phyloP scores from a whole-genome alignment of 352 stramenopile species.

The Sclerospora graminicola region DNA sequence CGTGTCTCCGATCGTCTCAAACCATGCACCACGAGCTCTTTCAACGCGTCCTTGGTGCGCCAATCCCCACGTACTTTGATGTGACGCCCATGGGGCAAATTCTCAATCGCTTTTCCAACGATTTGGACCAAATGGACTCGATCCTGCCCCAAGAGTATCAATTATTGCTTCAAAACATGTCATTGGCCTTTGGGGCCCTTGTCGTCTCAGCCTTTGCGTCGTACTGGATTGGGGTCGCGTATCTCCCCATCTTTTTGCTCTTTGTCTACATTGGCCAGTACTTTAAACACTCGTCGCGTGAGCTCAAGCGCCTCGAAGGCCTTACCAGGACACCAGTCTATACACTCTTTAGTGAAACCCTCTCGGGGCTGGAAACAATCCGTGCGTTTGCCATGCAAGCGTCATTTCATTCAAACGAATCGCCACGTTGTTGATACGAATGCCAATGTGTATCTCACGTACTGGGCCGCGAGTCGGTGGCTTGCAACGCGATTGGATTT shows the following conservation, averaged over 20 bases:
- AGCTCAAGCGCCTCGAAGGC: conserved; percentile 91
- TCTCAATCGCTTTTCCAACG: conserved; percentile 48
- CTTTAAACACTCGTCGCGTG: conserved; percentile 67
- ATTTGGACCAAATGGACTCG: conserved; percentile 43
- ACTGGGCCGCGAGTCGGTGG: conserved; percentile 72
- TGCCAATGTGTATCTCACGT: conserved; percentile 27
- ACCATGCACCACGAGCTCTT: conserved; percentile 43
- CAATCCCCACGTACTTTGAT: conserved; percentile 47
- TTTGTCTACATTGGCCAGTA: conserved; percentile 63
- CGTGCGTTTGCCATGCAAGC: conserved; percentile 47
- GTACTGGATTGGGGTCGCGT: conserved; percentile 31
- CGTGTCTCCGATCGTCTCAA: conserved; percentile 24
- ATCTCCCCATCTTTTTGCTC: conserved; percentile 48
- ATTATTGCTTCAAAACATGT: conserved; percentile 23
- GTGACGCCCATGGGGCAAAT: conserved; percentile 46
- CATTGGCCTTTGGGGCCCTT: conserved; percentile 20
- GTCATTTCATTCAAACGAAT: conserved; percentile 21
- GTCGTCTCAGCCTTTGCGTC: conserved; percentile 30
- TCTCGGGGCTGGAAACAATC: conserved; percentile 88
- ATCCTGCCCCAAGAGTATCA: conserved; percentile 31
- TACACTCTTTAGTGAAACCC: conserved; percentile 85
- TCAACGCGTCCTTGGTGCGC: conserved; percentile 30
- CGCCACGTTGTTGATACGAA: conserved; percentile 28
- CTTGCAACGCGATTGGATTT: conserved; percentile 86
- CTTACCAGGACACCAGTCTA: conserved; percentile 85